These are phyloP conservation scores for Colletotrichum sojae DNA, from an alignment of 2,329 filamentous ascomycete genomes.

Conservation along the genomic window DNA sequence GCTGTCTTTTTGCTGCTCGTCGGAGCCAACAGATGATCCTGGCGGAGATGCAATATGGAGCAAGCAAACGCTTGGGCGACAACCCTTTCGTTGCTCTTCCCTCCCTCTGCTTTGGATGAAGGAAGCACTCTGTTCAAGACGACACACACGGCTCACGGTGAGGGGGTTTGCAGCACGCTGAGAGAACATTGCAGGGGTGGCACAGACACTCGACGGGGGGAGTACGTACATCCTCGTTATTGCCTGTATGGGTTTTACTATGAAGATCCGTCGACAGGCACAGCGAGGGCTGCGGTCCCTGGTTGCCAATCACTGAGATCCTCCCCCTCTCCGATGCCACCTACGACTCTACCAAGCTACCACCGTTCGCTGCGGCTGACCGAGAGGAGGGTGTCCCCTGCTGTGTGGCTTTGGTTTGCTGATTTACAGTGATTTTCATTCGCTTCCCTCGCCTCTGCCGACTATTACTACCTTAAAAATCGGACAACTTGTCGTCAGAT, in stretches of 20 bases:
- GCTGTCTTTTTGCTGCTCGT: conserved; percentile 10
- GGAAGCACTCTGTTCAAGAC: conserved; percentile 20
- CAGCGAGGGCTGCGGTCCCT: conserved; percentile 19
- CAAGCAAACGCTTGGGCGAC: not conserved
- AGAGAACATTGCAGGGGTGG: conserved; percentile 24
- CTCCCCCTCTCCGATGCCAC: not conserved
- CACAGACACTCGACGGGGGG: not conserved
- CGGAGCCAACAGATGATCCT: conserved; percentile 20
- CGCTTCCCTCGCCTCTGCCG: conserved; percentile 16
- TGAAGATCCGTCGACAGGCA: conserved; percentile 30
- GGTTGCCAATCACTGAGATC: conserved; percentile 30
- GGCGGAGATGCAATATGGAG: conserved; percentile 9
- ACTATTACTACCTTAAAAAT: conserved; percentile 27
- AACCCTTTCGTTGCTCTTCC: not conserved
- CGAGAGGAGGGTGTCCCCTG: conserved; percentile 11
- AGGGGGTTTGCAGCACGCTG: conserved; percentile 16
- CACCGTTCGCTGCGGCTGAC: conserved; percentile 31
- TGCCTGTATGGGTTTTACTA: conserved; percentile 24
- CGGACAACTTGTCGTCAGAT: conserved; percentile 10
- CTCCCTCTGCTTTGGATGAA: not conserved
- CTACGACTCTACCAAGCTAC: no score
- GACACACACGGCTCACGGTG: not conserved
- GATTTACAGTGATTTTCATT: conserved; percentile 38
- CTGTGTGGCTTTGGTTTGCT: conserved; percentile 12
- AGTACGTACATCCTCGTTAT: conserved; percentile 15